These are phyloP conservation scores for Ceriops decandra DNA, from an alignment of 345 rosid genomes.

Conservation along the genomic window DNA sequence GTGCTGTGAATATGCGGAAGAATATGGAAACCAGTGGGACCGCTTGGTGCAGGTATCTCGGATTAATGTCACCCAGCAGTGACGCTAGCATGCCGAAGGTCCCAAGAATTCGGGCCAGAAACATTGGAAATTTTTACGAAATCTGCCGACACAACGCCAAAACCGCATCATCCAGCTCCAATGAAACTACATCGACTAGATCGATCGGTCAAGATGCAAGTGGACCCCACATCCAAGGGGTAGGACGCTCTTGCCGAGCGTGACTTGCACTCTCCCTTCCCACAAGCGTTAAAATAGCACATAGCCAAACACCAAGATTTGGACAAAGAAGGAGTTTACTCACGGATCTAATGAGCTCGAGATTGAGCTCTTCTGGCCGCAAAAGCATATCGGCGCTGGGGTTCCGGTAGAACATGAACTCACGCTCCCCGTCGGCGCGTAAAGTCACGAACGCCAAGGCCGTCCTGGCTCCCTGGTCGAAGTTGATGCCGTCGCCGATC, in stretches of 20 bases:
- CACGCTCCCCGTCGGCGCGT: slow-evolving; percentile 96
- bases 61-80: neutral
- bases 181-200: too few species aligned
- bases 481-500: slow-evolving; percentile 65
- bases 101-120: neutral
- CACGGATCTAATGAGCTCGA: slow-evolving; percentile 86
- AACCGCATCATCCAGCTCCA: too few species aligned
- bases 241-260: too few species aligned
- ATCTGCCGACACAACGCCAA: too few species aligned
- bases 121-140: neutral
- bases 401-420: slow-evolving; percentile 91
- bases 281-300: neutral
- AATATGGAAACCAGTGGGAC: neutral
- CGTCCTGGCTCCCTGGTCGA: slow-evolving; percentile 89
- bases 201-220: too few species aligned
- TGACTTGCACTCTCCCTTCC: neutral
- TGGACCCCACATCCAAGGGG: too few species aligned
- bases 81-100: neutral
- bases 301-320: too few species aligned
- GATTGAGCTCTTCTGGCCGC: slow-evolving; percentile 78
- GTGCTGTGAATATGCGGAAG: neutral
- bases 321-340: slow-evolving; percentile 16
- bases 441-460: slow-evolving; percentile 93
- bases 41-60: neutral
- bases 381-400: slow-evolving; percentile 97